phyloP scores from a whole-genome alignment of 495 filamentous ascomycete species.

The Gamarada debralockiae region DNA sequence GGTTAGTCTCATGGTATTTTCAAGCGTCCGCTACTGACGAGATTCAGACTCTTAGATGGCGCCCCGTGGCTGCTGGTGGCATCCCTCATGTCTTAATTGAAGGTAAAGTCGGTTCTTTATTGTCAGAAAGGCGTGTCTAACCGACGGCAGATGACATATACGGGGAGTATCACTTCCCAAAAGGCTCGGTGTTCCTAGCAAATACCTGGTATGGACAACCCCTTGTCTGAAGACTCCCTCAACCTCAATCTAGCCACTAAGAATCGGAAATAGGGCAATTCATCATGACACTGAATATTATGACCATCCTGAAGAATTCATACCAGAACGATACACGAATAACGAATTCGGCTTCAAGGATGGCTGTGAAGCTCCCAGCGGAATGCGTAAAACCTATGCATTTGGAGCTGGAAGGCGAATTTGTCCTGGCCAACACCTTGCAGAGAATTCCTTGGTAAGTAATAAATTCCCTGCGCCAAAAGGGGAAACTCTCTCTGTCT shows the following conservation, averaged over 20 bases:
- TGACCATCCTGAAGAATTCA: slow-evolving; percentile 28
- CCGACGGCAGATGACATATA: slow-evolving; percentile 29
- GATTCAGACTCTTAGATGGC: slow-evolving; percentile 31
- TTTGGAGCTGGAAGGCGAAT: slow-evolving; percentile 19
- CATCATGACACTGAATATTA: slow-evolving; percentile 25
- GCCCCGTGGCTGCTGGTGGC: slow-evolving; percentile 25
- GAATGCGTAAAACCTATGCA: neutral
- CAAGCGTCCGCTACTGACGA: neutral
- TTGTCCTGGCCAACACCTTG: slow-evolving; percentile 16
- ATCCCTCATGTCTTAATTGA: slow-evolving; percentile 27
- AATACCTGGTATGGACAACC: slow-evolving; percentile 18
- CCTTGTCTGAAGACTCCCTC: neutral
- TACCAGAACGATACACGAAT: slow-evolving; percentile 27
- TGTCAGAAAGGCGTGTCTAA: neutral
- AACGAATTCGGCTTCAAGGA: slow-evolving; percentile 9
- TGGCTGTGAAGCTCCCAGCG: neutral
- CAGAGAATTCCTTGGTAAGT: slow-evolving; percentile 15
- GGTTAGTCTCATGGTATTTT: neutral
- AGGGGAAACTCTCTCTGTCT: no score
- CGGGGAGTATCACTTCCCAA: slow-evolving; percentile 31
- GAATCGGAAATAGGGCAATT: slow-evolving; percentile 18
- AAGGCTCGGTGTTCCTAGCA: slow-evolving; percentile 27
- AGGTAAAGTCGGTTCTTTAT: neutral
- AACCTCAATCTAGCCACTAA: neutral
- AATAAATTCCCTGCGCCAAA: no score